A percentile compares a stretch with the other conserved stretches of the same genome.
phyloP scores from a whole-genome alignment of 345 rosid species.

The Eucalyptus tenuipes region DNA sequence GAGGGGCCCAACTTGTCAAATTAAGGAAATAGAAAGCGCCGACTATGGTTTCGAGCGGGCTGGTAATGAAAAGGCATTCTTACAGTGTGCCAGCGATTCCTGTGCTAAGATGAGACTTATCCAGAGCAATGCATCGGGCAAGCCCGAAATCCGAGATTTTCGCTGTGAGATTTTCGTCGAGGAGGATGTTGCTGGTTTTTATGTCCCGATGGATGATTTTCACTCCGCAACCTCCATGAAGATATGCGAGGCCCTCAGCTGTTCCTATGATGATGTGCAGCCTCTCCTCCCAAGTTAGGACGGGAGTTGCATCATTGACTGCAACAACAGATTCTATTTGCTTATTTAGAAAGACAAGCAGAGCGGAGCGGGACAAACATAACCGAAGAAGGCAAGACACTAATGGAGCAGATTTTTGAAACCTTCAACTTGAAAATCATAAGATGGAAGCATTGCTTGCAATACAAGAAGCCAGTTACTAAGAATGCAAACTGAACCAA shows the following conservation, averaged over 20 bases:
- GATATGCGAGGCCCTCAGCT: slow-evolving; percentile 65
- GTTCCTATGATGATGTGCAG: slow-evolving; percentile 43
- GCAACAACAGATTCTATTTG: not conserved
- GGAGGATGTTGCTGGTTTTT: slow-evolving; percentile 67
- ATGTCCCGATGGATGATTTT: slow-evolving; percentile 80
- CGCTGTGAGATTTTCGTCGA: slow-evolving; percentile 51
- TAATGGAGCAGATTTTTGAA: not conserved
- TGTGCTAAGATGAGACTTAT: slow-evolving; percentile 40
- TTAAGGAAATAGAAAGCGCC: not conserved
- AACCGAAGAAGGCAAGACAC: not conserved
- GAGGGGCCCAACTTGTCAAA: not conserved
- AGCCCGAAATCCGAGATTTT: slow-evolving; percentile 89
- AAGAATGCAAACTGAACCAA: too few species aligned
- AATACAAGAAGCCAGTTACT: too few species aligned
- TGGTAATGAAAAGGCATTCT: too few species aligned
- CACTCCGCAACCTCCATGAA: slow-evolving; percentile 46
- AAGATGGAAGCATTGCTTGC: too few species aligned
- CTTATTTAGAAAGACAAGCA: not conserved
- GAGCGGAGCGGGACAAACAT: not conserved
- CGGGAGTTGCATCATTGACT: slow-evolving; percentile 30
- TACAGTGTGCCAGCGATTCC: too few species aligned
- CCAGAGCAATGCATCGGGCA: slow-evolving; percentile 30
- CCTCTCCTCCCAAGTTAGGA: slow-evolving; percentile 57
- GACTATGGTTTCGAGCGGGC: too few species aligned
- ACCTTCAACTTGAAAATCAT: too few species aligned